A percentile compares a stretch with the other conserved stretches of the same genome.
These are phyloP conservation scores for Wickerhamomyces sydowiorum DNA, from an alignment of 805 yeast genomes.

Conservation along the genomic window DNA sequence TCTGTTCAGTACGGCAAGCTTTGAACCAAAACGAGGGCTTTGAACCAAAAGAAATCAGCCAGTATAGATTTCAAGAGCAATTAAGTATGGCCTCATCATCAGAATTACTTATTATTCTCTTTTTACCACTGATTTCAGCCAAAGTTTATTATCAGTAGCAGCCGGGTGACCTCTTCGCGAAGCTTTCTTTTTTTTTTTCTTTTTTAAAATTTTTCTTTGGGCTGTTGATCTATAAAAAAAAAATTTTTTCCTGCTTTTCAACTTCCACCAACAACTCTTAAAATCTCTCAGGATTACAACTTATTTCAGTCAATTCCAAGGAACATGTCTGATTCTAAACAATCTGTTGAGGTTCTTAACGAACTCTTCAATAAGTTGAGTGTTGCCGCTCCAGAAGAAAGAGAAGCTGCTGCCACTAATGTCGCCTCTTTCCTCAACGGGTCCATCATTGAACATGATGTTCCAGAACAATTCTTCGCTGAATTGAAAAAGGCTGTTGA, in stretches of 20 bases:
- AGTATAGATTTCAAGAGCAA: no score
- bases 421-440: constrained; percentile 93
- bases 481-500: constrained; percentile 70
- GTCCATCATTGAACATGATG: constrained; percentile 97
- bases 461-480: constrained; percentile 82
- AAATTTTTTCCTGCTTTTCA: neutral
- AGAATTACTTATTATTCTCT: no score
- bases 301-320: neutral
- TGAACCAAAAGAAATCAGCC: no score
- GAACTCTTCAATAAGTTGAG: constrained; percentile 91
- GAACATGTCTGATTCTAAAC: constrained; percentile 41
- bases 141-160: no score
- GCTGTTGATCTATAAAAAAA: neutral
- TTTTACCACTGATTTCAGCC: no score
- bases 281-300: neutral
- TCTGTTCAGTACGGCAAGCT: no score
- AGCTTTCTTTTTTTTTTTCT: neutral
- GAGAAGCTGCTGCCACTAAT: constrained; percentile 80
- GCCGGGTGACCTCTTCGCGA: neutral
- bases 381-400: constrained; percentile 80
- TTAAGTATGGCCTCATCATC: no score
- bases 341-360: constrained; percentile 68
- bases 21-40: no score
- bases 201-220: neutral
- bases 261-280: neutral